Conservation (phyloP, 768 basidiomycete species). For the Lenzites betulinus region DNA sequence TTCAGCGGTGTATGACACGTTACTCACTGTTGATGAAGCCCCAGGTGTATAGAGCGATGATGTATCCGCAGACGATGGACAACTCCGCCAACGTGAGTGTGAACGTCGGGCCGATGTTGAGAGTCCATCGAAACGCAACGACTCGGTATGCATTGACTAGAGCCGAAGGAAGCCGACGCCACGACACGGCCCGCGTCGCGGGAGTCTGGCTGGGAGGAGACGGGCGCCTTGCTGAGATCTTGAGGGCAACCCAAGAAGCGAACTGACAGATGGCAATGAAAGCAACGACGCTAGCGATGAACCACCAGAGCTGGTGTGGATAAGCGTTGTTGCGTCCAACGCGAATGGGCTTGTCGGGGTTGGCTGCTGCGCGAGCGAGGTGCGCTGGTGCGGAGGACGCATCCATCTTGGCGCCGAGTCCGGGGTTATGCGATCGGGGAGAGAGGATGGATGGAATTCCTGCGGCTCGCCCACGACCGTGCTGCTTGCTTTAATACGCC, state of each 20-base stretch:
- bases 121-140: conserved; percentile 34
- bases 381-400: background rate
- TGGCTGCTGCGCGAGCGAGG: conserved; percentile 1
- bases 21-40: conserved; percentile 30
- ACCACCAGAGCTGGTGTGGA: conserved; percentile 46
- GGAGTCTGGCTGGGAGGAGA: background rate
- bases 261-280: conserved; percentile 41
- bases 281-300: conserved; percentile 44
- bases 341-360: conserved; percentile 13
- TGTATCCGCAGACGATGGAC: conserved; percentile 37
- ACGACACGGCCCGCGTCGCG: conserved; percentile 11
- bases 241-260: conserved; percentile 22
- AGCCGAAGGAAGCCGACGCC: conserved; percentile 29
- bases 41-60: conserved; percentile 33
- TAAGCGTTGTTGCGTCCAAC: conserved; percentile 27
- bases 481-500: background rate
- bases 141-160: conserved; percentile 32
- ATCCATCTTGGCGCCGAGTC: background rate
- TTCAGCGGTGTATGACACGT: background rate
- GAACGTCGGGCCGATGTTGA: conserved; percentile 33
- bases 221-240: background rate
- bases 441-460: background rate
- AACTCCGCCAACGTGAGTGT: conserved; percentile 40
- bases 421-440: background rate
- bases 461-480: background rate